A percentile compares a stretch with the other conserved stretches of the same genome.
Conservation (phyloP, 305 asterid species). For the Fraxinus velutina region DNA sequence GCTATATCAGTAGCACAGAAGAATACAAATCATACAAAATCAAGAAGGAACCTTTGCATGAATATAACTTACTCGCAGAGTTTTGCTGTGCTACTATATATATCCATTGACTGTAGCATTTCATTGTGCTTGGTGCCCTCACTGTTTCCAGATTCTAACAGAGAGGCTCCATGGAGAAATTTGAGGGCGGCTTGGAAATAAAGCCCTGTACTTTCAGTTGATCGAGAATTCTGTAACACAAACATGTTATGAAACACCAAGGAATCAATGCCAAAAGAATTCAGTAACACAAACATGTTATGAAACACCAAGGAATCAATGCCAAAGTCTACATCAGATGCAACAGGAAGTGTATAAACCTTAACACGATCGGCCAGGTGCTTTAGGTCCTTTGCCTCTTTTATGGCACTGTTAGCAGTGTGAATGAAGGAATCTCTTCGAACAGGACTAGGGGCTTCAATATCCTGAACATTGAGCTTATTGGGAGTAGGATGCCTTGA, state of each 20-base stretch:
- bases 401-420: slow-evolving; percentile 71
- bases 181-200: slow-evolving; percentile 95
- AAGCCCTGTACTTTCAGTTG: slow-evolving; percentile 65
- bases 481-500: slow-evolving; percentile 47
- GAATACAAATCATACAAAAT: slow-evolving; percentile 12
- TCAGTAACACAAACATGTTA: slow-evolving; percentile 46
- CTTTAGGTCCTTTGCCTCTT: slow-evolving; percentile 91
- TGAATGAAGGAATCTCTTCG: slow-evolving; percentile 78
- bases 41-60: neutral
- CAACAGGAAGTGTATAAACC: slow-evolving; percentile 36
- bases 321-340: slow-evolving; percentile 11
- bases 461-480: slow-evolving; percentile 52
- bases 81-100: slow-evolving; percentile 92
- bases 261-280: slow-evolving; percentile 29
- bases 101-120: slow-evolving; percentile 60
- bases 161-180: slow-evolving; percentile 93
- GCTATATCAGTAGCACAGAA: slow-evolving; percentile 7
- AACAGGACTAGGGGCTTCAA: slow-evolving; percentile 66
- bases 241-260: slow-evolving; percentile 20
- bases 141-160: slow-evolving; percentile 67
- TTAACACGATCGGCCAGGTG: slow-evolving; percentile 91
- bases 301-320: slow-evolving; percentile 19
- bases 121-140: slow-evolving; percentile 68
- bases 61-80: slow-evolving; percentile 83
- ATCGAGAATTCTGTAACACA: slow-evolving; percentile 65